Percentiles rank a stretch among this genome's conserved stretches.
Evolutionary conservation across 2,329 filamentous ascomycete species (phyloP).

Genomic region (Eurotiales sp.): DNA sequence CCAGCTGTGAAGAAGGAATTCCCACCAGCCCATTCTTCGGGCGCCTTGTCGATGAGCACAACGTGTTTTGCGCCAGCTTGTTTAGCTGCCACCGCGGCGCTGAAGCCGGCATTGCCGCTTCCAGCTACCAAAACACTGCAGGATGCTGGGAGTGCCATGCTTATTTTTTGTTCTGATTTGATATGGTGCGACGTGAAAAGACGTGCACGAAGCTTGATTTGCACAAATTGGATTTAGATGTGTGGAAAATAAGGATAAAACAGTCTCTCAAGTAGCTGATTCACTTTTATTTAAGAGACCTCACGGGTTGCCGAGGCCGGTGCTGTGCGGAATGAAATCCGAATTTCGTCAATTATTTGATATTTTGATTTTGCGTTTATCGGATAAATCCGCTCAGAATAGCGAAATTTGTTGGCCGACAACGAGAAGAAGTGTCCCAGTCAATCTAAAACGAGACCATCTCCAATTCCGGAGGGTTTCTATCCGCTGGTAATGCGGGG

Average conservation of each 20-base stretch:
- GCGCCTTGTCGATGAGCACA: constrained; percentile 59
- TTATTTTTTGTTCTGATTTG: too few species aligned
- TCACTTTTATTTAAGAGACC: not conserved
- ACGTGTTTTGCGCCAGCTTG: constrained; percentile 46
- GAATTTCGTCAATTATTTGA: not conserved
- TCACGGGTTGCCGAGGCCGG: not conserved
- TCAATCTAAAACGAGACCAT: too few species aligned
- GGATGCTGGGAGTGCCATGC: constrained; percentile 15
- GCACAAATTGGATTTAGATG: too few species aligned
- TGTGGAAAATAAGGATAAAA: not conserved
- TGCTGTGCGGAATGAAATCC: not conserved
- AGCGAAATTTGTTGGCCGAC: too few species aligned
- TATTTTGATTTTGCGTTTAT: not conserved
- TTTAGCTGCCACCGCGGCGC: constrained; percentile 55
- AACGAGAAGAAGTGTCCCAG: too few species aligned
- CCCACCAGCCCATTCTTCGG: constrained; percentile 57
- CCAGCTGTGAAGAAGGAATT: constrained; percentile 65
- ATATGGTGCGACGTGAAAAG: too few species aligned
- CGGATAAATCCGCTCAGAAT: not conserved
- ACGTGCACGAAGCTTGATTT: too few species aligned
- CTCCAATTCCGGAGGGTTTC: too few species aligned
- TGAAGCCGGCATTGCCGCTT: constrained; percentile 63
- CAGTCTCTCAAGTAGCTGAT: not conserved
- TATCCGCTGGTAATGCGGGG: too few species aligned
- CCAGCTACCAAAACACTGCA: constrained; percentile 53